phyloP scores from a whole-genome alignment of 2,329 filamentous ascomycete species.

The Talaromyces sp. region DNA sequence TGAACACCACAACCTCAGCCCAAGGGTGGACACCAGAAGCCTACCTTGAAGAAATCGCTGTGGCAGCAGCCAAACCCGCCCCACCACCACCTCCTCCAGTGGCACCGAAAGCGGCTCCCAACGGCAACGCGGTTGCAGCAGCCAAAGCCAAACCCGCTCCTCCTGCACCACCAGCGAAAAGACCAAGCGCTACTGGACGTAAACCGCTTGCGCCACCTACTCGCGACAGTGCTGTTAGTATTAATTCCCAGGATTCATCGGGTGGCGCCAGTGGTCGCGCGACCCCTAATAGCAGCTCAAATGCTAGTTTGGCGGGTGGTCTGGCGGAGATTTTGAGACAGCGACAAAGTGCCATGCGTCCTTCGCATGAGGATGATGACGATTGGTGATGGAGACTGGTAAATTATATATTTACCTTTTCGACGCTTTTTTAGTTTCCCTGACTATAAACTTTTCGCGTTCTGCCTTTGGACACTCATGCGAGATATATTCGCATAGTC shows the following conservation, averaged over 20 bases:
- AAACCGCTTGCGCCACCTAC: constrained; percentile 64
- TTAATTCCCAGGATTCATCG: constrained; percentile 48
- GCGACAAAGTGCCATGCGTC: constrained; percentile 68
- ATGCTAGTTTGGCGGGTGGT: constrained; percentile 63
- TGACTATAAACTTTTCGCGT: background rate
- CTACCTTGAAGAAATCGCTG: constrained; percentile 73
- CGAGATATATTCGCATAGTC: background rate
- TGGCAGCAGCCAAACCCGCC: constrained; percentile 55
- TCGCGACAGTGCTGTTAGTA: constrained; percentile 58
- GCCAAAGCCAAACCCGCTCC: constrained; percentile 63
- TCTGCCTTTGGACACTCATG: background rate
- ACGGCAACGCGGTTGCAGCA: constrained; percentile 36
- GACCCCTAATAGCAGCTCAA: constrained; percentile 57
- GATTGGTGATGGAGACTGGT: constrained; percentile 58
- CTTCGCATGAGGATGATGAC: constrained; percentile 60
- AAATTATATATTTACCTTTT: background rate
- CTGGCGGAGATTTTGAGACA: constrained; percentile 74
- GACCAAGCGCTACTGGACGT: constrained; percentile 61
- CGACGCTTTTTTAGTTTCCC: background rate
- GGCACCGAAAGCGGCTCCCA: constrained; percentile 60
- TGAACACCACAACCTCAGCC: constrained; percentile 60
- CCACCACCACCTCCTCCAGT: constrained; percentile 43
- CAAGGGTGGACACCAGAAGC: constrained; percentile 93
- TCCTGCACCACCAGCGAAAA: constrained; percentile 72
- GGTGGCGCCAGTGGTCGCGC: constrained; percentile 62